Evolutionary conservation across 768 basidiomycete species (phyloP), one percentile per base, ranked within the genome.

Genomic region (Dentipellis sp.): DNA sequence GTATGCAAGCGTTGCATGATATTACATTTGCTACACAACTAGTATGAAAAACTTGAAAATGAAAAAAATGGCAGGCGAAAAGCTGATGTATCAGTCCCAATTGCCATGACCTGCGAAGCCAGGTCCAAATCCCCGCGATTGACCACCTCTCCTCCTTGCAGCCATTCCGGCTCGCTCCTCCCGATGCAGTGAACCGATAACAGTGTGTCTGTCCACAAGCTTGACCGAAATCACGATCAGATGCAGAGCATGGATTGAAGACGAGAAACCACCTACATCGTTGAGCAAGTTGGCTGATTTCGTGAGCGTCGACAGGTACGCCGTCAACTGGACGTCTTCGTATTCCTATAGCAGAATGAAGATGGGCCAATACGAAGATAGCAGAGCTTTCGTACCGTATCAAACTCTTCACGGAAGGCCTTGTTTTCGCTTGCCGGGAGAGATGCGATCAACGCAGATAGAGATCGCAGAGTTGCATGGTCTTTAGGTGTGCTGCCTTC

Each of bases 251-350:
- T 22, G 39, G 46, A 50, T 12, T 47, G 37, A 56, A 23, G 19
- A 19, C 14, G 40, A 38, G 40, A 38, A 35, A 58, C n/a, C 2
- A 64, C 91, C 64, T 65, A 95, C 94, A 63, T 95, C 92, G 67
- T 94, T 97, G 56, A 97, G 70, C 10, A 86, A 81, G 61, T 86
- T 86, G 14, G 94, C 78, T 34, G 90, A 88, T 70, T 94, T 94
- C 7, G 94, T 97, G 57, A 99, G 70, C 12, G 84, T 82, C 0
- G 92, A 85, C 11, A 99, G 75, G 70, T 91, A 91, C 9, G 88
- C 85, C 1, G 93, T 97, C 29, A 99, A 74, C 58, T 97, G 92
- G 14, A 95, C 93, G 67, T 99, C 94, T 64, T 88, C 88, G 69
- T 94, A 92, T 80, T 99, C 95, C 93, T 97, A 63, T 21, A 35